Evolutionary conservation across 495 filamentous ascomycete species (phyloP).

Genomic region (Penicillium cinerascens): DNA sequence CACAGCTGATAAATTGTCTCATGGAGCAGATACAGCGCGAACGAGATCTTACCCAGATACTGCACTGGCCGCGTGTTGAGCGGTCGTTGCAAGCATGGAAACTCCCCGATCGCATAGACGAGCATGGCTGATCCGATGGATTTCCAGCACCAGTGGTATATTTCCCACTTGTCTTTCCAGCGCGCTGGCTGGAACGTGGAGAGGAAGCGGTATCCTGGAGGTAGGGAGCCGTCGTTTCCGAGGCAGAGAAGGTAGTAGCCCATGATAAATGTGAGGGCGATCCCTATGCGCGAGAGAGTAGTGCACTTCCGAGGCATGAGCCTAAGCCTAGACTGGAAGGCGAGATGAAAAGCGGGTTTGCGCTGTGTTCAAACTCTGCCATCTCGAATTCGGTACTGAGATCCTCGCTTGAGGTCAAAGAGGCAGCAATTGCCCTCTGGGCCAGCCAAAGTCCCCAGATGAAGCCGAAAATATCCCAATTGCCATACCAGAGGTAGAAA

Average conservation of each 20-base stretch:
- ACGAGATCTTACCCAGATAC: conserved; percentile 32
- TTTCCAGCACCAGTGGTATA: conserved; percentile 23
- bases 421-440: conserved; percentile 29
- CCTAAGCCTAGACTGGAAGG: neutral
- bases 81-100: conserved; percentile 16
- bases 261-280: conserved; percentile 9
- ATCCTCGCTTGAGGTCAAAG: conserved; percentile 16
- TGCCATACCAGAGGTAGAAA: conserved; percentile 35
- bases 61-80: conserved; percentile 17
- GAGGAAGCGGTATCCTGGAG: conserved; percentile 23
- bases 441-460: conserved; percentile 42
- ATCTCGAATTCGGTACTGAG: conserved; percentile 3
- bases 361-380: conserved; percentile 5
- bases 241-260: conserved; percentile 28
- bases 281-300: conserved; percentile 1
- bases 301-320: neutral
- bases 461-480: conserved; percentile 47
- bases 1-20: conserved; percentile 8
- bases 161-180: conserved; percentile 21
- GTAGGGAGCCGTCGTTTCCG: conserved; percentile 18
- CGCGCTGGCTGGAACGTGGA: conserved; percentile 12
- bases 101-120: conserved; percentile 21
- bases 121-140: conserved; percentile 18
- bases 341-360: neutral
- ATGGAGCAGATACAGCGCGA: conserved; percentile 24